Percentiles rank a stretch among this genome's conserved stretches.
Conservation (phyloP, 2,329 filamentous ascomycete species). For the Mycocentrospora acerina region DNA sequence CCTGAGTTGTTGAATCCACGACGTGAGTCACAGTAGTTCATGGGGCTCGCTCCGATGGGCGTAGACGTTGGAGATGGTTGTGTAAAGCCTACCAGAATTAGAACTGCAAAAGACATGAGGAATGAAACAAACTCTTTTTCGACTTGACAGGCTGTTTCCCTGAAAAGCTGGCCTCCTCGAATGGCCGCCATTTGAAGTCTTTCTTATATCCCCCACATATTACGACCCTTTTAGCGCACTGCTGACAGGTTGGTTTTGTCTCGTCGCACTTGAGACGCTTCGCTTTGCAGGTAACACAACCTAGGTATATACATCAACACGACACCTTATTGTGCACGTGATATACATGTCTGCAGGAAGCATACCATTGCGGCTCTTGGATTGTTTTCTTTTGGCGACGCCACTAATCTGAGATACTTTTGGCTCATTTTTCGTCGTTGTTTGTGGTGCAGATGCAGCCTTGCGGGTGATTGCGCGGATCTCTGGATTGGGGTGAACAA, state of each 20-base stretch:
- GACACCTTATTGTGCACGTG: background rate
- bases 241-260: conserved; percentile 66
- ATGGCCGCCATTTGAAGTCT: conserved; percentile 73
- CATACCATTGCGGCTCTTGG: conserved; percentile 74
- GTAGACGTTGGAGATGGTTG: conserved; percentile 6
- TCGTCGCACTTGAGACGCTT: conserved; percentile 75
- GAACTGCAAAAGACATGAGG: background rate
- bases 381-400: conserved; percentile 66
- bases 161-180: conserved; percentile 62
- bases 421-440: conserved; percentile 22
- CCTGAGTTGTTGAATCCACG: conserved; percentile 7
- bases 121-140: conserved; percentile 48
- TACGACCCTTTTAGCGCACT: conserved; percentile 66
- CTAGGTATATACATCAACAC: conserved; percentile 43
- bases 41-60: conserved; percentile 4
- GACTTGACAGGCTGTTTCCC: conserved; percentile 46
- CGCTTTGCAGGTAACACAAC: conserved; percentile 72
- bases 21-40: conserved; percentile 6
- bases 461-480: conserved; percentile 24
- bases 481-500: conserved; percentile 4
- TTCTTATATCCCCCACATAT: conserved; percentile 72
- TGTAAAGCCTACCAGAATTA: conserved; percentile 15
- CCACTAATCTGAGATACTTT: conserved; percentile 37
- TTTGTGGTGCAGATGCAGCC: conserved; percentile 20
- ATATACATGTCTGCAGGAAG: conserved; percentile 8